These are phyloP conservation scores for Ceratocystis destructans DNA, from an alignment of 2,329 filamentous ascomycete species.

Conservation along the genomic window DNA sequence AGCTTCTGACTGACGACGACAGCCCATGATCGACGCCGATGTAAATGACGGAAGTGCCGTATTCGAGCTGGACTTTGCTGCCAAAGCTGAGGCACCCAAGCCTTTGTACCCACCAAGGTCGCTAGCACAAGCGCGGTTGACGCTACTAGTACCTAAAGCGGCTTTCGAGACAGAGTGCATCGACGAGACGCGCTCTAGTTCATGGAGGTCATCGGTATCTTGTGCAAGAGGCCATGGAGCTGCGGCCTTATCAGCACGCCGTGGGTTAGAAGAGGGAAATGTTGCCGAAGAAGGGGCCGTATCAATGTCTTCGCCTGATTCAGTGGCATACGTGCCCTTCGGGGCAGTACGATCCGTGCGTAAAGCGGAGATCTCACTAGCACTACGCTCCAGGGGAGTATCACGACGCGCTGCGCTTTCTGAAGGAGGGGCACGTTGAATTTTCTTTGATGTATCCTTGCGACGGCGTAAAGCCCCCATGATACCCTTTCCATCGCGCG, in stretches of 20 bases:
- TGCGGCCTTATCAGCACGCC: background rate
- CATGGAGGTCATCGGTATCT: background rate
- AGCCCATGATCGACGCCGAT: conserved; percentile 6
- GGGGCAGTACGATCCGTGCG: conserved; percentile 24
- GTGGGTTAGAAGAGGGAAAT: background rate
- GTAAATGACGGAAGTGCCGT: conserved; percentile 11
- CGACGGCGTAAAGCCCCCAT: conserved; percentile 52
- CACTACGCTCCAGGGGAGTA: conserved; percentile 45
- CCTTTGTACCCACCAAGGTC: conserved; percentile 4
- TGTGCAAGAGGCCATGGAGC: conserved; percentile 12
- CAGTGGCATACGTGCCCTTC: conserved; percentile 20
- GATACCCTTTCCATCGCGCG: conserved; percentile 27
- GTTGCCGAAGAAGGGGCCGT: background rate
- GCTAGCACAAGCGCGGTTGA: conserved; percentile 7
- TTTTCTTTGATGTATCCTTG: conserved; percentile 35
- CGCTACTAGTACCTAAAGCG: conserved; percentile 14
- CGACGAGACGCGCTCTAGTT: conserved; percentile 10
- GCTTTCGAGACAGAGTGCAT: background rate
- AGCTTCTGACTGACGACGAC: background rate
- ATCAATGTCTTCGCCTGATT: background rate
- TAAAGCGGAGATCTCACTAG: conserved; percentile 38
- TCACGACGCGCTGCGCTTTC: conserved; percentile 50
- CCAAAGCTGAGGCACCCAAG: background rate
- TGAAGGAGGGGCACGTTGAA: conserved; percentile 37
- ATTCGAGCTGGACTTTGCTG: conserved; percentile 1